Evolutionary conservation across 2,329 filamentous ascomycete genomes (phyloP).

Genomic region (Calonectria ilicicola): DNA sequence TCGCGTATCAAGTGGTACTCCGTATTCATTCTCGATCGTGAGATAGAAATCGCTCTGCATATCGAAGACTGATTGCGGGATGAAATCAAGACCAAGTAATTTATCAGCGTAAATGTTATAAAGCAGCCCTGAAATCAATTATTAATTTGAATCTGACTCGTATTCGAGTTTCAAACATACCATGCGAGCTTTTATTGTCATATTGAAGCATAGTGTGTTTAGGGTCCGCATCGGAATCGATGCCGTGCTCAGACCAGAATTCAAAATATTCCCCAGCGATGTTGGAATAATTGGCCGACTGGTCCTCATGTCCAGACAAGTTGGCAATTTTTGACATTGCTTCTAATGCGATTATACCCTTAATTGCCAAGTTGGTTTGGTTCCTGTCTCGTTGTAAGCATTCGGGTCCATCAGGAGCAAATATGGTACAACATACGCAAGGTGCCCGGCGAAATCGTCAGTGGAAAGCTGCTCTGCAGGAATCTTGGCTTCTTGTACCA

Average conservation of each 20-base stretch:
- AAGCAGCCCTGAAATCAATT: conserved; percentile 52
- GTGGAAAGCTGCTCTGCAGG: conserved; percentile 84
- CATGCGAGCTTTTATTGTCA: conserved; percentile 67
- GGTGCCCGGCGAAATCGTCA: conserved; percentile 81
- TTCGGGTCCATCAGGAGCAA: neutral
- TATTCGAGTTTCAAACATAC: conserved; percentile 29
- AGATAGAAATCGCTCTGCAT: conserved; percentile 84
- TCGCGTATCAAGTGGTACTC: conserved; percentile 84
- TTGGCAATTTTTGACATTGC: conserved; percentile 81
- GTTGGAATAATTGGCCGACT: conserved; percentile 69
- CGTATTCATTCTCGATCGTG: conserved; percentile 78
- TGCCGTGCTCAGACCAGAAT: conserved; percentile 78
- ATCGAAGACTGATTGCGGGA: conserved; percentile 80
- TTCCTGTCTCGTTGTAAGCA: conserved; percentile 54
- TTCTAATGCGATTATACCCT: conserved; percentile 85
- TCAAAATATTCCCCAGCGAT: conserved; percentile 77
- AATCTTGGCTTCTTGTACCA: conserved; percentile 79
- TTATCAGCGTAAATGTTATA: conserved; percentile 89
- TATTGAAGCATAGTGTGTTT: conserved; percentile 84
- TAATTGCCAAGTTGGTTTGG: conserved; percentile 85
- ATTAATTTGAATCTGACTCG: neutral
- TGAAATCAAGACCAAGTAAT: conserved; percentile 80
- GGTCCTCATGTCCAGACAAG: conserved; percentile 67
- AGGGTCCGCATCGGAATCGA: conserved; percentile 72
- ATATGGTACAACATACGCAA: neutral